Evolutionary conservation across 768 basidiomycete genomes (phyloP), one percentile per base, ranked within the genome.

Genomic region (Trametes gibbosa): DNA sequence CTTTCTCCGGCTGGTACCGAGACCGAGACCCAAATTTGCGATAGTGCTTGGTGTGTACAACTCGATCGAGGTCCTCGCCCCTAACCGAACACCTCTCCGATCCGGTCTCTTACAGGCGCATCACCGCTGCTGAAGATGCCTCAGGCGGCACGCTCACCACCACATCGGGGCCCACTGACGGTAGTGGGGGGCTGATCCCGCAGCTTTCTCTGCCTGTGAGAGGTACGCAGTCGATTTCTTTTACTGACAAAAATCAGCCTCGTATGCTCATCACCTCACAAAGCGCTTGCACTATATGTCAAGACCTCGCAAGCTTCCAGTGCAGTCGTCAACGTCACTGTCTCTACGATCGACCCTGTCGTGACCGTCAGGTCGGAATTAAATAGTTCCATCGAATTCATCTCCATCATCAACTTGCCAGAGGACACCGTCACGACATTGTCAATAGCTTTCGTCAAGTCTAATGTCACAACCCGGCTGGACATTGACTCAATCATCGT

Each of bases 361-460:
- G 50, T 62, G 12, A 59, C 63, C 21, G 63, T 66, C 61, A 58
- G 48, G 25, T 40, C 58, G 1, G 45, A 58, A 37, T 42, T 66
- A n/a, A 63, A 66, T 56, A 59, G 56, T 34, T 62, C 61, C 10
- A 42, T 59, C 5, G 58, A 59, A 23, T 59, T 62, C 21, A 58
- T 66, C 46, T 49, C 60, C 16, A 55, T 64, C 56, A 35, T 66
- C 52, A 53, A 46, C n/a, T 48, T 66, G 5, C 63, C 61, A 14
- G 63, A 53, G 25, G 63, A 66, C 24, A 50, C 34, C n/a, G 41
- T 59, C n/a, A 64, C 65, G 2, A 66, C 63, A n/a, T 50, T 66
- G 25, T 53, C 61, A 24, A 43, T 66, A 4, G 63, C 63, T 27
- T 66, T 50, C 27, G 56, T 53, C 25, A n/a, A 49, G 24, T 57